Evolutionary conservation across 1,284 basidiomycete species (phyloP), one percentile per base, ranked within the genome.

Genomic region (Amylostereum areolatum): DNA sequence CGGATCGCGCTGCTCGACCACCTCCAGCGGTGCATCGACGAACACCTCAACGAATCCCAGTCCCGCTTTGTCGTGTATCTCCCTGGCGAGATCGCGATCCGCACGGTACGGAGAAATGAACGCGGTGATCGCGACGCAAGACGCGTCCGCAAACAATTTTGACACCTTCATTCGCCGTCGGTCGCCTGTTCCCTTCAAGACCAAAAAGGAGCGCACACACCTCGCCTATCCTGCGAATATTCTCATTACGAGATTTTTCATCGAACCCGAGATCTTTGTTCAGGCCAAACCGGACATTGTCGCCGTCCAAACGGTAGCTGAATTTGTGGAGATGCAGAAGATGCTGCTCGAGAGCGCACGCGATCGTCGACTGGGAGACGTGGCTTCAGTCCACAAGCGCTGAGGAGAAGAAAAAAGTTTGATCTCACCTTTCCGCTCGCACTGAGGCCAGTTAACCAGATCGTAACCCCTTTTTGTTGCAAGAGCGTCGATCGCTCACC

Each of bases 181-280:
- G 32, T 7, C 25, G 39, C 2, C 10, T 11, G 24, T 8, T 30
- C 43, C 25, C 4, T 8, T 18, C 36, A 25, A 29, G 46, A 45
- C 11, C 43, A 39, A 32, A 25, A 40, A 36, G 11, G 29, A 33
- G 24, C 1, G 29, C 12, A 52, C 71, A 49, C 59, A 90, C 94
- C 81, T 99, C 97, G 56, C 94, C 93, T 56, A 99, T 97, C 49
- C 96, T 79, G 48, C 96, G 85, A 63, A 99, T 98, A 70, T 99
- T 99, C 72, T 99, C 96, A 57, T 93, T 91, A 49, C 96, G 81
- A 46, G 94, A 95, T 63, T 85, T 86, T 62, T 94, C 94, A 60
- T 94, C 91, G 64, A 99, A 99, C 1, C 96, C 94, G 45, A 99
- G 84, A 64, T 99, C 96, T 73, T 92, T 98, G 80, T 99, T 99